Conservation (phyloP, 768 basidiomycete species). For the Daedalea quercina region DNA sequence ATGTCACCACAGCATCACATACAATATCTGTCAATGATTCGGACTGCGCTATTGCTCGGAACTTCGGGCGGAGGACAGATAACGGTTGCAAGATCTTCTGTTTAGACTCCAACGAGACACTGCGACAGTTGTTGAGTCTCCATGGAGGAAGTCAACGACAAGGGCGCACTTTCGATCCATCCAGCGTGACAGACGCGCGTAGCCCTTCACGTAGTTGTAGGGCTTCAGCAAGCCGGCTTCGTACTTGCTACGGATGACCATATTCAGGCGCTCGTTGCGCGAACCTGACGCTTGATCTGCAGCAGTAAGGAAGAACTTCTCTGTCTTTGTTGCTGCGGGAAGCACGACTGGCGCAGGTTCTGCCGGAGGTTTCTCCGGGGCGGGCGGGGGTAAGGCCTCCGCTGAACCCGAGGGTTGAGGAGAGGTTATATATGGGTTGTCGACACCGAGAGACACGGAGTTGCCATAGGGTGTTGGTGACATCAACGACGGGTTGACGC, state of each 20-base stretch:
- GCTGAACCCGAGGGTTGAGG: conserved; percentile 19
- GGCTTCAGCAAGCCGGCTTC: conserved; percentile 93
- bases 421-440: conserved; percentile 19
- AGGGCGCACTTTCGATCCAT: conserved; percentile 81
- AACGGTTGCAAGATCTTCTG: conserved; percentile 89
- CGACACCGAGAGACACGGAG: conserved; percentile 18
- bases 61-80: conserved; percentile 79
- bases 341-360: conserved; percentile 46
- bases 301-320: conserved; percentile 86
- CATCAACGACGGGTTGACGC: conserved; percentile 41
- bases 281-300: conserved; percentile 93
- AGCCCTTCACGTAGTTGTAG: conserved; percentile 96
- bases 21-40: conserved; percentile 74
- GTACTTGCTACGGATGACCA: conserved; percentile 94
- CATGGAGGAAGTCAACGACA: neutral
- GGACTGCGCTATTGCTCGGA: conserved; percentile 71
- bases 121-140: conserved; percentile 21
- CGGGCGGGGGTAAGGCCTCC: conserved; percentile 10
- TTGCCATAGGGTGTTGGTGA: conserved; percentile 24
- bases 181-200: conserved; percentile 86
- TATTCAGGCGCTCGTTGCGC: conserved; percentile 80
- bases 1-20: conserved; percentile 16
- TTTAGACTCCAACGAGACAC: conserved; percentile 85
- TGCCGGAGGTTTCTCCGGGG: conserved; percentile 27
- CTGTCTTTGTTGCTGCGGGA: conserved; percentile 73